Evolutionary conservation across 176 grass and related monocot genomes (phyloP).

Genomic region (Aegilops tauschii): DNA sequence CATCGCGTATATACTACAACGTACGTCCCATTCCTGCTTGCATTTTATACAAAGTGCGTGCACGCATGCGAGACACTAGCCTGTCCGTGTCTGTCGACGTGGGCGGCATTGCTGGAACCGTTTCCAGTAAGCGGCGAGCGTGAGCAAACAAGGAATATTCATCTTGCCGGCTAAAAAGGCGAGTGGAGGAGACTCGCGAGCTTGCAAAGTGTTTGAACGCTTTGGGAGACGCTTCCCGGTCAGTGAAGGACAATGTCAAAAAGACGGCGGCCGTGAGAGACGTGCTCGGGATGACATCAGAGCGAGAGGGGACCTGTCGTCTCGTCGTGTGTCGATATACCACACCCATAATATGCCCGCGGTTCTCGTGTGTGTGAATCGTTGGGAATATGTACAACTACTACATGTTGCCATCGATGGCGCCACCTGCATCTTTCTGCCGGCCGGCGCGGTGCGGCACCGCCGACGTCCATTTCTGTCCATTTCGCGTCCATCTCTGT

Average conservation of each 20-base stretch:
- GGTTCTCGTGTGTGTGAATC: neutral
- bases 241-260: constrained; percentile 38
- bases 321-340: neutral
- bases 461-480: neutral
- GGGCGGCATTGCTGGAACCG: neutral
- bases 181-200: neutral
- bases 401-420: neutral
- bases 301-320: neutral
- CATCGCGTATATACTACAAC: neutral
- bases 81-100: neutral
- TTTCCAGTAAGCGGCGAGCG: neutral
- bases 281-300: neutral
- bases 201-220: constrained; percentile 1
- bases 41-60: neutral
- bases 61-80: neutral
- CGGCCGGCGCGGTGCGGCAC: neutral
- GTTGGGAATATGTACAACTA: neutral
- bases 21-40: neutral
- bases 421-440: neutral
- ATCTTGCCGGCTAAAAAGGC: neutral
- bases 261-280: constrained; percentile 5
- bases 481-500: neutral
- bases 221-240: neutral
- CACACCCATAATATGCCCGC: neutral
- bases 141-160: neutral